phyloP scores from a whole-genome alignment of 768 basidiomycete genomes.

The Roridomyces roridus region DNA sequence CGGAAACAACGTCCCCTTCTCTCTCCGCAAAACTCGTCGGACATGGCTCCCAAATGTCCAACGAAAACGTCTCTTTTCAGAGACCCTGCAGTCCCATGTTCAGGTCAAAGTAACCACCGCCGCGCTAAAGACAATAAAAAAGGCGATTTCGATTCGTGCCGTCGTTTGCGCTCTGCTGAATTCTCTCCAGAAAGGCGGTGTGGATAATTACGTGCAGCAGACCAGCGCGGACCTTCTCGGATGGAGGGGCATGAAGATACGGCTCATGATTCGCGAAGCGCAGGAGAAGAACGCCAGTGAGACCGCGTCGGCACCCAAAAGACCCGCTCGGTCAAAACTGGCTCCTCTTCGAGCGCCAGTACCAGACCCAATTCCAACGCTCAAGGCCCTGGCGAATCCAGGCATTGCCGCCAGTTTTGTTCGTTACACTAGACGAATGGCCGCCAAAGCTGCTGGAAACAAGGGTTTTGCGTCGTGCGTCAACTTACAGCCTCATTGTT shows the following conservation, averaged over 20 bases:
- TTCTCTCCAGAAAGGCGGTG: slow-evolving; percentile 60
- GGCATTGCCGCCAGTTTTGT: slow-evolving; percentile 16
- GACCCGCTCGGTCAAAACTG: background rate
- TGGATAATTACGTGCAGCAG: slow-evolving; percentile 71
- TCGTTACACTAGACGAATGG: slow-evolving; percentile 30
- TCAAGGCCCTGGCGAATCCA: slow-evolving; percentile 1
- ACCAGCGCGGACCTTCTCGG: slow-evolving; percentile 47
- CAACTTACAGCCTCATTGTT: background rate
- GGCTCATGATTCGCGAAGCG: slow-evolving; percentile 40
- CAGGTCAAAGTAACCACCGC: slow-evolving; percentile 76
- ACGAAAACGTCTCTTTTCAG: slow-evolving; percentile 73
- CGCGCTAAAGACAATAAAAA: slow-evolving; percentile 83
- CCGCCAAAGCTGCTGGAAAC: slow-evolving; percentile 35
- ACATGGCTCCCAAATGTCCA: slow-evolving; percentile 92
- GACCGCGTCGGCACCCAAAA: background rate
- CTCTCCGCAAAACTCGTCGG: slow-evolving; percentile 85
- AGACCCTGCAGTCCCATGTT: slow-evolving; percentile 61
- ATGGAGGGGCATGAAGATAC: slow-evolving; percentile 55
- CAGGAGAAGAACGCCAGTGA: slow-evolving; percentile 17
- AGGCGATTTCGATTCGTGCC: slow-evolving; percentile 49
- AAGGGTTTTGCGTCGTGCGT: slow-evolving; percentile 33
- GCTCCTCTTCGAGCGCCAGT: background rate
- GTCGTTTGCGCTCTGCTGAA: background rate
- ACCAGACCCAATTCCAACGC: background rate
- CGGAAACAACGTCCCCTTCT: slow-evolving; percentile 91